These are phyloP conservation scores for Vitis cinerea DNA, from an alignment of 164 flowering plant genomes.

Conservation along the genomic window DNA sequence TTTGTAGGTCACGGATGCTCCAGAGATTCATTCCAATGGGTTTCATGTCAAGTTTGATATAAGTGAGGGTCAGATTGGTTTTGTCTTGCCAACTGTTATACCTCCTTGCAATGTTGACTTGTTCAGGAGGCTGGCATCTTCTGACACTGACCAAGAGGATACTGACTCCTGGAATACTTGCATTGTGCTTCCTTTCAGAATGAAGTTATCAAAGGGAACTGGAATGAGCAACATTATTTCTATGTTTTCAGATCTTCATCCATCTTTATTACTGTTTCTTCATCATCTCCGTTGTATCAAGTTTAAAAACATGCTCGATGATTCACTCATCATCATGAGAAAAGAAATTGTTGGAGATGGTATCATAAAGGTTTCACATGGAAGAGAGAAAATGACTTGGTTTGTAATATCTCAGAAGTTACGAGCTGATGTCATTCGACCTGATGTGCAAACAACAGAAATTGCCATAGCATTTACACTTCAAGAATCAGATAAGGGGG, in stretches of 20 bases:
- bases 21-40: conserved; percentile 98
- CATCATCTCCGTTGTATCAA: conserved; percentile 85
- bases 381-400: conserved; percentile 81
- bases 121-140: conserved; percentile 34
- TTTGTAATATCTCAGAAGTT: conserved; percentile 66
- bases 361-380: conserved; percentile 69
- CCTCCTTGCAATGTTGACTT: conserved; percentile 63
- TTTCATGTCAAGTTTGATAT: conserved; percentile 94
- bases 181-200: conserved; percentile 83
- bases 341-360: conserved; percentile 73
- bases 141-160: conserved; percentile 33
- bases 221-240: conserved; percentile 46
- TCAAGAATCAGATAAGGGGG: conserved; percentile 49
- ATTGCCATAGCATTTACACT: conserved; percentile 87
- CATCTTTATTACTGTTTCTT: conserved; percentile 86
- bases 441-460: conserved; percentile 73
- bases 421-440: conserved; percentile 45
- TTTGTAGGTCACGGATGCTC: conserved; percentile 93
- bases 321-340: conserved; percentile 65
- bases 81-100: conserved; percentile 80
- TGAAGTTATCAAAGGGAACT: conserved; percentile 41
- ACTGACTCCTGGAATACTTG: conserved; percentile 73
- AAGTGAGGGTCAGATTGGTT: conserved; percentile 91
- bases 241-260: conserved; percentile 96
- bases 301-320: conserved; percentile 59